A percentile compares a stretch with the other conserved stretches of the same genome.
Evolutionary conservation across 768 basidiomycete genomes (phyloP).

Genomic region (Trametes cingulata): DNA sequence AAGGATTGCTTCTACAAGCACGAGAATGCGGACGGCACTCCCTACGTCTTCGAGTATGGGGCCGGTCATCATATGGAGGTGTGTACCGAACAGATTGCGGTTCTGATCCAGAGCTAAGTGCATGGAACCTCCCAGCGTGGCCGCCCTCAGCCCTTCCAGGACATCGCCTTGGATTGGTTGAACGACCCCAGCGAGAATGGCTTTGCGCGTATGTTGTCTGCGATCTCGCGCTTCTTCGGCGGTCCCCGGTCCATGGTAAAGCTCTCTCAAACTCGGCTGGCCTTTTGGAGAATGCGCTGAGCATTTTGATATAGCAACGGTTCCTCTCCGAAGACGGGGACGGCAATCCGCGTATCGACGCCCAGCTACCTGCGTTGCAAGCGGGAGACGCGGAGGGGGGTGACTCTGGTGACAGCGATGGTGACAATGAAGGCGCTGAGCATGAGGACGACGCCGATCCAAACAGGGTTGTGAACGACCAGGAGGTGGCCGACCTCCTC

Average conservation of each 20-base stretch:
- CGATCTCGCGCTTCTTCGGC: slow-evolving; percentile 2
- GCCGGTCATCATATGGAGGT: slow-evolving; percentile 24
- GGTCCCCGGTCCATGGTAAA: not conserved
- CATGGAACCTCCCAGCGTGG: not conserved
- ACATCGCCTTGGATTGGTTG: not conserved
- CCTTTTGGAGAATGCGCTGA: too few species aligned
- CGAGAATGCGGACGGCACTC: slow-evolving; percentile 63
- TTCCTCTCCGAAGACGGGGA: too few species aligned
- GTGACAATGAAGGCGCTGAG: too few species aligned
- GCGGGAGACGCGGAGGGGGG: too few species aligned
- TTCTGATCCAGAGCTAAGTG: not conserved
- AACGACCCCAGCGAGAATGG: not conserved
- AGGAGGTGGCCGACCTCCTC: too few species aligned
- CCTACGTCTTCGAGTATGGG: slow-evolving; percentile 55
- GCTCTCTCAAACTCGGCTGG: too few species aligned
- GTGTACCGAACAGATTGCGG: not conserved
- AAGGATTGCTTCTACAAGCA: slow-evolving; percentile 83
- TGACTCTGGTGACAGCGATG: too few species aligned
- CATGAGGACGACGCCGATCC: too few species aligned
- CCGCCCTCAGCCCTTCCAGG: not conserved
- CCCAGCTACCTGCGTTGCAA: too few species aligned
- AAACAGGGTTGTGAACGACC: too few species aligned
- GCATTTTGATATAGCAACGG: too few species aligned
- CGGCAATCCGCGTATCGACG: too few species aligned
- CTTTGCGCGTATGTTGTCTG: not conserved